Conservation (phyloP, 495 filamentous ascomycete species). For the Entonaema liquescens region DNA sequence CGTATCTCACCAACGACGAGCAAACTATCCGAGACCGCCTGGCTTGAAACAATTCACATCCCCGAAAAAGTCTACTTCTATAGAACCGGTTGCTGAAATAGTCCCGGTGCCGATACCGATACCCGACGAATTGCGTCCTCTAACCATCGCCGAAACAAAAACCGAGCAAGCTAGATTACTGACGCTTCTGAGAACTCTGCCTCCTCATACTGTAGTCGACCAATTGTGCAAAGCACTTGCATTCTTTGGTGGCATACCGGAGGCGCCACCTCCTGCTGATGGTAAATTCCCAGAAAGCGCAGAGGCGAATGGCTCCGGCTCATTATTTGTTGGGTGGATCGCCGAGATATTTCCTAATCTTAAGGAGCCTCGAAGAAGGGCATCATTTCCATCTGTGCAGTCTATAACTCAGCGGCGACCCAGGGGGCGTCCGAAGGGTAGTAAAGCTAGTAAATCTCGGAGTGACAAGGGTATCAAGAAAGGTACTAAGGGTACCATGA, state of each 20-base stretch:
- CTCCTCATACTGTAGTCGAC: constrained; percentile 62
- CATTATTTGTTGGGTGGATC: constrained; percentile 66
- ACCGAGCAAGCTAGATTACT: constrained; percentile 63
- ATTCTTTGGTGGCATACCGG: constrained; percentile 66
- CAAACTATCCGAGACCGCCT: constrained; percentile 49
- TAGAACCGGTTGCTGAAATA: constrained; percentile 21
- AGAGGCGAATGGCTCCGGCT: constrained; percentile 62
- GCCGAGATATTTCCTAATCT: constrained; percentile 65
- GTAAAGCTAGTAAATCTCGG: constrained; percentile 58
- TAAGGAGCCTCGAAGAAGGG: constrained; percentile 27
- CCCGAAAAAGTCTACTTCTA: constrained; percentile 38
- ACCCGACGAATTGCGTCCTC: constrained; percentile 33
- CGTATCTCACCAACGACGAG: constrained; percentile 55
- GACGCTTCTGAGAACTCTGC: constrained; percentile 60
- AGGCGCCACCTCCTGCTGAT: constrained; percentile 61
- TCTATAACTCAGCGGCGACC: constrained; percentile 47
- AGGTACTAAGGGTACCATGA: constrained; percentile 42
- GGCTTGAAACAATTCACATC: constrained; percentile 46
- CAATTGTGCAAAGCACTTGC: constrained; percentile 66
- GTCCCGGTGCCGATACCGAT: not conserved
- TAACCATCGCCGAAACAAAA: constrained; percentile 60
- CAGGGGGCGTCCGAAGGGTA: constrained; percentile 62
- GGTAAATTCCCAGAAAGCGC: constrained; percentile 63
- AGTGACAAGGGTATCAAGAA: constrained; percentile 62
- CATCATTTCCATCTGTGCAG: constrained; percentile 32